Base-by-base conservation (phyloP, 192 early-diverging fungal genomes). In the Lobosporangium transversale region DNA sequence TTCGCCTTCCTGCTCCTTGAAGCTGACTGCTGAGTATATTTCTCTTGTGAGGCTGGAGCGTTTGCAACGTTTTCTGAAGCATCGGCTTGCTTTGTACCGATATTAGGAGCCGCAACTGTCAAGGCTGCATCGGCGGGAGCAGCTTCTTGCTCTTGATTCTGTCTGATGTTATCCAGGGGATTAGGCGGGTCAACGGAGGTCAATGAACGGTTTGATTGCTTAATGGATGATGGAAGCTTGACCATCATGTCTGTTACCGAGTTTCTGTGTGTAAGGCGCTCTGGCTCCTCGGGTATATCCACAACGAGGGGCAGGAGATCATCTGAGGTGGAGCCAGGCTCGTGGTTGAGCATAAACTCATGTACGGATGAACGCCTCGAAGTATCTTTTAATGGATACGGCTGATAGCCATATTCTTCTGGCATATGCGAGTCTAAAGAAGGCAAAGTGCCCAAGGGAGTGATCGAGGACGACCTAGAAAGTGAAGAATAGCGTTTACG, bases 191-290 rank as follows among this genome's bases (percentile, higher is more conserved):
- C 37, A 2, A 32, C 40, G 12, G 64, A 67, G 44, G 30, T 21
- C 0, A 48, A 60, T 4, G 58, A 37, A 0, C 58, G 58, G 24
- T 18, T 76, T 48, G 45, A 0, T 6, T 56, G 42, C 24, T 31
- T 66, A 2, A 44, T 53, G 33, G 58, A 40, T 1, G 49, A 10
- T 1, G 53, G 23, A 6, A 59, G 64, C 6, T 54, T 50, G 21
- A 76, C 73, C 64, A 76, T 76, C 73, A 76, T 76, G 0, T 76
- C 58, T 0, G 73, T 76, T 9, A 76, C 73, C 1, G 73, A 76
- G 37, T 17, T 76, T 51, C 50, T 60, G 17, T 65, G 35, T 12
- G 59, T 55, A 33, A 76, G 53, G 1, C 73, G 57, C 17, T 63
- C 64, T 1, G 63, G 50, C 2, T 76, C 73, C 45, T 44, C 58